phyloP scores from a whole-genome alignment of 192 early-diverging fungal genomes.

The Umbelopsis isabellina region DNA sequence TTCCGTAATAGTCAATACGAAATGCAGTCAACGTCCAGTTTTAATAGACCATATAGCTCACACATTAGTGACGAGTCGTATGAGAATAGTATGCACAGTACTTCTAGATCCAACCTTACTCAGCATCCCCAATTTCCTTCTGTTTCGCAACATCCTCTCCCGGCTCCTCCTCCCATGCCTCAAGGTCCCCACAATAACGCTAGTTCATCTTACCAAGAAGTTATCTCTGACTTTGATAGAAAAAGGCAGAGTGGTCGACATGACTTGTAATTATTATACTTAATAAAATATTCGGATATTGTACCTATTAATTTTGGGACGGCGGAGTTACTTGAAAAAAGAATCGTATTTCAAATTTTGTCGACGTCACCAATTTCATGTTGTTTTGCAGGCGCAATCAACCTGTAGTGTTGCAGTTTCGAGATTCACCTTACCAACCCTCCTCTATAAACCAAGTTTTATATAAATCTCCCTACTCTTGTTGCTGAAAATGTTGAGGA shows the following conservation, averaged over 20 bases:
- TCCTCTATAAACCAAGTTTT: conserved; percentile 14
- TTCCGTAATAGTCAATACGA: conserved; percentile 21
- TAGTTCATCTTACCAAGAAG: background rate
- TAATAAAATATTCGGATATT: background rate
- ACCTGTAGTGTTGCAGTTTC: background rate
- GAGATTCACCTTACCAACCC: conserved; percentile 15
- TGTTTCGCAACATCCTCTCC: background rate
- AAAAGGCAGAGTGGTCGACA: background rate
- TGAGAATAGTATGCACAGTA: background rate
- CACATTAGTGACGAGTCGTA: background rate
- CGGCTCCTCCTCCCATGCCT: background rate
- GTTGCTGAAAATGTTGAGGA: conserved; percentile 39
- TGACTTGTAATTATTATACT: background rate
- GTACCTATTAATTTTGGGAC: too few relatives aligned
- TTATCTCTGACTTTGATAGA: conserved; percentile 1
- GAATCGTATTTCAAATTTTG: background rate
- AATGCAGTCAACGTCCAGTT: conserved; percentile 15
- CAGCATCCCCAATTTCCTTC: background rate
- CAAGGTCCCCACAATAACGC: background rate
- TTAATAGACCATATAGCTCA: conserved; percentile 9
- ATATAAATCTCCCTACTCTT: conserved; percentile 27
- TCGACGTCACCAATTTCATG: conserved; percentile 15
- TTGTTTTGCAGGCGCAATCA: conserved; percentile 9
- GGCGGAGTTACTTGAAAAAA: too few relatives aligned
- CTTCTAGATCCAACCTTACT: conserved; percentile 4